Base-by-base conservation (phyloP, 805 yeast species). In the Lipomyces yamadae region DNA sequence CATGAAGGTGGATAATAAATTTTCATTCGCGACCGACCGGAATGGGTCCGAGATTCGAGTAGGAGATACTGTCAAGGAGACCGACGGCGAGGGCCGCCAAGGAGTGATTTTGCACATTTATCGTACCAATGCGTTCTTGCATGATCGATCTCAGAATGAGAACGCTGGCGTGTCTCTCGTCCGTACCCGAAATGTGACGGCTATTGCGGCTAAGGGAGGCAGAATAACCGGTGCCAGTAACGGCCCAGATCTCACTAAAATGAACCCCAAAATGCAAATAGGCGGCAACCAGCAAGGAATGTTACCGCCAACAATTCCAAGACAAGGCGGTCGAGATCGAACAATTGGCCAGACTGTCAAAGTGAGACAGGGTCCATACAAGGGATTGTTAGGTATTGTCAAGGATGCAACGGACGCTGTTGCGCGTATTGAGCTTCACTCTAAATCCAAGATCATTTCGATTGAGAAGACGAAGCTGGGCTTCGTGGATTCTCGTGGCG, bases 341-440 rank as follows among this genome's bases (percentile, higher is more conserved):
- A 86, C 96, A 35, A 75, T 95, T 48, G 90, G 91, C 72, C 92
- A 91, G 75, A 89, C 89, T 66, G 97, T 95, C 30, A 86, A 92
- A 70, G 90, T 95, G 59, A 86, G 91, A 50, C 88, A 90, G 74
- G 92, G 97, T n/a, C 95, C 96, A 37, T 92, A 94, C 78, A 95
- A 95, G 80, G 98, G 99, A 57, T 86, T 92, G 72, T 88, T 89
- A 80, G 99, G 99, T 76, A 90, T 91, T 71, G 91, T 95, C 55
- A 89, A 90, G 72, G 98, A 95, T 76, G 92, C 97, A 8, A 95
- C 92, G 73, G 99, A 96, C 69, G 89, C 89, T 13, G 85, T 84
- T 72, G 98, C 98, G 1, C 85, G 98, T 67, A 91, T 95, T 56
- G 99, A 95, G 79, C 83, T 95, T 70, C 98, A 95, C 78, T 91